Evolutionary conservation across 2,329 filamentous ascomycete species (phyloP).

Genomic region (Acrocalymma vagum): DNA sequence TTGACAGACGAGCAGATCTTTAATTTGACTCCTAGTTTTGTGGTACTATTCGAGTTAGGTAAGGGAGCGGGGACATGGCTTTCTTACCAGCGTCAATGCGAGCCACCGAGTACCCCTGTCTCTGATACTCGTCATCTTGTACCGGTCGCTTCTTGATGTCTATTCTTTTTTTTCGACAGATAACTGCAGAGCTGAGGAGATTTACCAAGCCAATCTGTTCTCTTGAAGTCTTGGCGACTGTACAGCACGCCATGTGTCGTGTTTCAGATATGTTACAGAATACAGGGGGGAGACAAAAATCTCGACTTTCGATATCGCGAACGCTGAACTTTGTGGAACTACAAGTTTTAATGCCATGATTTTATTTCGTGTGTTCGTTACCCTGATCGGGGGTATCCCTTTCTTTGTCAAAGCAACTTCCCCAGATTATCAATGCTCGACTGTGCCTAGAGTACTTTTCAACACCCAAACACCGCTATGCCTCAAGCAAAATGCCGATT

Average conservation of each 20-base stretch:
- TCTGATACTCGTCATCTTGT: too few relatives aligned
- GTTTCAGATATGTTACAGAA: slow-evolving; percentile 32
- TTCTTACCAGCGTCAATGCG: too few relatives aligned
- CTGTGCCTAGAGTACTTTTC: slow-evolving; percentile 13
- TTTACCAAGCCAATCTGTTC: too few relatives aligned
- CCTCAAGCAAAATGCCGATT: slow-evolving; percentile 3
- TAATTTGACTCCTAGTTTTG: too few relatives aligned
- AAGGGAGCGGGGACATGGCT: too few relatives aligned
- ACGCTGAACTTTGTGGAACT: slow-evolving; percentile 5
- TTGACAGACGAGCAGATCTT: too few relatives aligned
- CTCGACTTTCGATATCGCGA: slow-evolving; percentile 4
- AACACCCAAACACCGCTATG: slow-evolving; percentile 16
- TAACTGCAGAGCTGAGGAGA: too few relatives aligned
- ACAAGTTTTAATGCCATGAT: slow-evolving; percentile 16
- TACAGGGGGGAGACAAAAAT: slow-evolving; percentile 12
- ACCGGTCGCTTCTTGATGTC: too few relatives aligned
- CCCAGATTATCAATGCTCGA: slow-evolving; percentile 15
- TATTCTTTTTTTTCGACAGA: too few relatives aligned
- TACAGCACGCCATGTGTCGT: slow-evolving; percentile 2
- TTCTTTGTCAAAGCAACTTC: slow-evolving; percentile 7
- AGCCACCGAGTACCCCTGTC: too few relatives aligned
- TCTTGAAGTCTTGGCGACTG: too few relatives aligned
- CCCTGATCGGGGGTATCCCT: slow-evolving; percentile 10
- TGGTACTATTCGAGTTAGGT: too few relatives aligned
- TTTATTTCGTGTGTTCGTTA: slow-evolving; percentile 8